Evolutionary conservation across 73 alveolate species (phyloP), one percentile per base, ranked within the genome.

Genomic region (Stentor roeselii): DNA sequence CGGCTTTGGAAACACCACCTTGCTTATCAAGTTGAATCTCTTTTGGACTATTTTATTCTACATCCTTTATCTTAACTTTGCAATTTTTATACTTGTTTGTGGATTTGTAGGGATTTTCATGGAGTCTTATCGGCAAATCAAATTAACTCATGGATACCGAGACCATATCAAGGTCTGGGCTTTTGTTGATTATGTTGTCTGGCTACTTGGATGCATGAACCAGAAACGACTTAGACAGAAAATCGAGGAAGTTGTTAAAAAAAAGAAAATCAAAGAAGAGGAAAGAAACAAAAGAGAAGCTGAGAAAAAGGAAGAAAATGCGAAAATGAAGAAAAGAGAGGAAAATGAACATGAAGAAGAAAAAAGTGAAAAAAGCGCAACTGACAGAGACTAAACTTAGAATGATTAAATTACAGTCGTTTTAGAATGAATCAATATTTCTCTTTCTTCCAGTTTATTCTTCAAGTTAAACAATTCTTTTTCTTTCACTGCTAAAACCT

Each of bases 1-100:
- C 37, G 80, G 80, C 27, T 27, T 67, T 11, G 80, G 80, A 30
- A 67, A 67, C 37, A 67, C 50, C 41, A 15, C n/a, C n/a, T 21
- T 32, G 1, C 80, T 67, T 67, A 67, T 67, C 37, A 67, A 32
- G 2, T 11, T 67, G 15, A 67, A 67, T 67, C 41, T 32, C 11
- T 67, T 67, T 34, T 67, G 80, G 80, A 67, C 80, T 21, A 11
- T 67, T 14, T n/a, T 34, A 27, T 67, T 67, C 37, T 67, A 67
- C 34, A 67, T 34, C 14, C 14, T 21, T 32, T 67, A 67, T 34
- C 34, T 67, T 1, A 21, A 27, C 14, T 67, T 67, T 67, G 37
- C 34, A 32, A 67, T 67, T n/a, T 67, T 67, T 34, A 21, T 67
- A 15, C 27, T 34, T 1, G 34, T 32, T 2, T 67, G 41, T 11